phyloP scores from a whole-genome alignment of 768 basidiomycete species.

The Trametes cinnabarina region DNA sequence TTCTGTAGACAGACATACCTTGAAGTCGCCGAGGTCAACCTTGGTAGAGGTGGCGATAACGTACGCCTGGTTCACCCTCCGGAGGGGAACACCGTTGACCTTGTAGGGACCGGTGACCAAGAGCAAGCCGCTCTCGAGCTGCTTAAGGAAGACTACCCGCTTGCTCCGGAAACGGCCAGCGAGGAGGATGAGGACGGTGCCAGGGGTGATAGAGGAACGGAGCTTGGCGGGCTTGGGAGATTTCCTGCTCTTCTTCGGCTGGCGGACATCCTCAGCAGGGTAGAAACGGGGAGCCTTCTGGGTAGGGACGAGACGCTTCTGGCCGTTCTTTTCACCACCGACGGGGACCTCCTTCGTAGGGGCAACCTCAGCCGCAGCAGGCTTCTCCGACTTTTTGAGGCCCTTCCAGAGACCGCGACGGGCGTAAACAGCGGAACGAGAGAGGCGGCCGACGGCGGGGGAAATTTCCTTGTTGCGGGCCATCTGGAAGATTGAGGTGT shows the following conservation, averaged over 20 bases:
- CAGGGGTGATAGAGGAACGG: slow-evolving; percentile 87
- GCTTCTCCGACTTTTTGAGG: slow-evolving; percentile 70
- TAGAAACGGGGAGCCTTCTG: slow-evolving; percentile 88
- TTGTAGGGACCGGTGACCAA: slow-evolving; percentile 98
- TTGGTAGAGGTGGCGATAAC: slow-evolving; percentile 98
- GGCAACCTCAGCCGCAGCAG: slow-evolving; percentile 56
- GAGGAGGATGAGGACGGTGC: slow-evolving; percentile 92
- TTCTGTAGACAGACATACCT: slow-evolving; percentile 49
- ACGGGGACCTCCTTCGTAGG: slow-evolving; percentile 76
- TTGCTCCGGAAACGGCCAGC: slow-evolving; percentile 98
- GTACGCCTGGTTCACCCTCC: slow-evolving; percentile 98
- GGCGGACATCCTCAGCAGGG: slow-evolving; percentile 90
- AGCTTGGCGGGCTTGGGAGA: slow-evolving; percentile 72
- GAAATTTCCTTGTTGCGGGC: slow-evolving; percentile 84
- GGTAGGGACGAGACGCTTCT: slow-evolving; percentile 83
- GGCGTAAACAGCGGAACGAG: slow-evolving; percentile 76
- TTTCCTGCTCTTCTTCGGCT: slow-evolving; percentile 92
- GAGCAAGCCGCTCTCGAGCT: slow-evolving; percentile 86
- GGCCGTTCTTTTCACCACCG: slow-evolving; percentile 88
- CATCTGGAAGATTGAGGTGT: slow-evolving; percentile 50
- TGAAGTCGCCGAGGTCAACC: slow-evolving; percentile 72
- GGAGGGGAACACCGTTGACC: slow-evolving; percentile 96
- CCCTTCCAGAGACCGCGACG: slow-evolving; percentile 86
- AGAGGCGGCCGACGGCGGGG: slow-evolving; percentile 78
- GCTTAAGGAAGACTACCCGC: slow-evolving; percentile 98